Base-by-base conservation (phyloP, 495 filamentous ascomycete genomes). In the Aspergillus haitiensis region DNA sequence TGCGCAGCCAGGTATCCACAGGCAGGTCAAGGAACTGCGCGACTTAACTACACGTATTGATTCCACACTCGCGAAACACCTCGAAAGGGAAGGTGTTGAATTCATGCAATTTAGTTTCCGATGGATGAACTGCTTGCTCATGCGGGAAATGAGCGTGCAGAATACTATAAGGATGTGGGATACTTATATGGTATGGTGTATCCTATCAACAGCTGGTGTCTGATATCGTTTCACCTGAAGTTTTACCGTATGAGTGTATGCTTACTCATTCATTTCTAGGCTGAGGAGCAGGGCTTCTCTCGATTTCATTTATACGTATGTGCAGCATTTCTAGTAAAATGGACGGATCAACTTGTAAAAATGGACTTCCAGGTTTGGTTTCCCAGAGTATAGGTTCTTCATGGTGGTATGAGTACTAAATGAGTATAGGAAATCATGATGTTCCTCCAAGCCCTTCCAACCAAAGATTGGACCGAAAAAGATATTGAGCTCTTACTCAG, bases 141-240 rank as follows among this genome's bases (percentile, higher is more conserved):
- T 98, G 94, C 82, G 94, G 60, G 94, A 98, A 74, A 89, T 98
- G 60, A 96, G 87, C 71, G 91, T 98, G 42, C 89, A 86, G 72
- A 97, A 96, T 66, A 96, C 91, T 1, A 96, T 98, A 64, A 80
- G 94, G 61, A 98, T 98, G 94, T 98, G 94, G 94, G 94, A 98
- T 76, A 98, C 94, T 10, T 98, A 98, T 74, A 85, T 98, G 81
- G 92, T 96, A 76, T 65, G 85, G 70, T 11, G 6, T 11, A 35
- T 59, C 21, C 16, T 3, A 2, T 11, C 18, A 39, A 37, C 31
- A 0, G 12, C 15, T 6, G 9, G 13, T 5, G 37, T 7, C n/a
- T 42, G 0, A n/a, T 36, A 6, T 27, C 11, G 35, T 40, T 8
- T n/a, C 5, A 21, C 31, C 21, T n/a, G 16, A 10, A 60, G 12